phyloP scores from a whole-genome alignment of 768 basidiomycete genomes.

The Fomitopsis pulvina region DNA sequence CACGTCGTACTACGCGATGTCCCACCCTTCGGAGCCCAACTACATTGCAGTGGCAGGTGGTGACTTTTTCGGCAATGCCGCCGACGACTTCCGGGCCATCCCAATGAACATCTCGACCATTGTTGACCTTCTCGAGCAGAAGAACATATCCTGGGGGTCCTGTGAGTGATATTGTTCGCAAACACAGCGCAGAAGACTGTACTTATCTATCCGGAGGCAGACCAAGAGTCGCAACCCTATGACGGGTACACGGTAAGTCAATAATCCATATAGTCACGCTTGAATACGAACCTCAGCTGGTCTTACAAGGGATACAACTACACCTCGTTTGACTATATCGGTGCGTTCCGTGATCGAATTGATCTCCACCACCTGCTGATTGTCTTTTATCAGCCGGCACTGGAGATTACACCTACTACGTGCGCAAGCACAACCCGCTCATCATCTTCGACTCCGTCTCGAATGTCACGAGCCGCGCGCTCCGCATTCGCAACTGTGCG shows the following conservation, averaged over 20 bases:
- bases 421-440: slow-evolving; percentile 51
- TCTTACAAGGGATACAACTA: slow-evolving; percentile 29
- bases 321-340: slow-evolving; percentile 31
- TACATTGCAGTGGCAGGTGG: slow-evolving; percentile 45
- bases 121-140: slow-evolving; percentile 53
- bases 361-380: slow-evolving; percentile 7
- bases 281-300: neutral
- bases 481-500: slow-evolving; percentile 42
- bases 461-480: slow-evolving; percentile 31
- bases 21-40: slow-evolving; percentile 61
- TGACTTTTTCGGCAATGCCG: slow-evolving; percentile 44
- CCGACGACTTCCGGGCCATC: slow-evolving; percentile 34
- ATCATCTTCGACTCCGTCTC: slow-evolving; percentile 47
- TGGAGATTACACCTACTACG: slow-evolving; percentile 40
- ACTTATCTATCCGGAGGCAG: neutral
- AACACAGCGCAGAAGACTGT: too few species aligned
- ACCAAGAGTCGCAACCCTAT: slow-evolving; percentile 52
- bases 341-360: slow-evolving; percentile 11
- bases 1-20: slow-evolving; percentile 39
- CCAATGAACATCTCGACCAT: slow-evolving; percentile 47
- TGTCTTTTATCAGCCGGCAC: neutral
- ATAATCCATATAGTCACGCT: neutral
- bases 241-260: slow-evolving; percentile 33
- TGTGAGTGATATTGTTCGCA: slow-evolving; percentile 21
- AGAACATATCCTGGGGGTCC: slow-evolving; percentile 51